phyloP scores from a whole-genome alignment of 202 grass and related monocot genomes.

The Cymbopogon flexuosus region DNA sequence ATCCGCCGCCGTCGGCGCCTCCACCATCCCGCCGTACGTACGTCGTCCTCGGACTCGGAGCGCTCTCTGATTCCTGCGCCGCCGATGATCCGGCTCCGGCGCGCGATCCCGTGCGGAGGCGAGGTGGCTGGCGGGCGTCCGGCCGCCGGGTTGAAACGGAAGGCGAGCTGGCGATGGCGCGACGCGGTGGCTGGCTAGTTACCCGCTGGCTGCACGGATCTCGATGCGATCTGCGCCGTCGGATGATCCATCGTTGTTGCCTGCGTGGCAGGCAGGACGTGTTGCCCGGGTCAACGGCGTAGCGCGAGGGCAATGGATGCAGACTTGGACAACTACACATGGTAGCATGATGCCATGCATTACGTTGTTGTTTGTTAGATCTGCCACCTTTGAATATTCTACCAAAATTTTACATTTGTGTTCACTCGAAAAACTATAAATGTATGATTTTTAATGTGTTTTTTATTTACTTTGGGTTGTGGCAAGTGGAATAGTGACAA shows the following conservation, averaged over 20 bases:
- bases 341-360: neutral
- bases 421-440: neutral
- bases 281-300: constrained; percentile 27
- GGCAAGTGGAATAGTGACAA: neutral
- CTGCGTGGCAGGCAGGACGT: neutral
- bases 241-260: neutral
- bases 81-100: constrained; percentile 17
- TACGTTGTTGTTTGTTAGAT: neutral
- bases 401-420: neutral
- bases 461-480: neutral
- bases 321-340: neutral
- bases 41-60: neutral
- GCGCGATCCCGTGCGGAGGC: neutral
- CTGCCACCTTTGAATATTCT: neutral
- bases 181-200: neutral
- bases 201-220: constrained; percentile 13
- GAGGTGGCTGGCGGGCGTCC: neutral
- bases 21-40: neutral
- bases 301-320: neutral
- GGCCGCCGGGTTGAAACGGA: neutral
- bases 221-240: neutral
- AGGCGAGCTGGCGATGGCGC: neutral
- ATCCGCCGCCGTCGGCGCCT: constrained; percentile 6
- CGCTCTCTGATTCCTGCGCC: neutral
- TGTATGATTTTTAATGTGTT: neutral